phyloP scores from a whole-genome alignment of 176 grass and related monocot genomes.

The Triticum turgidum region DNA sequence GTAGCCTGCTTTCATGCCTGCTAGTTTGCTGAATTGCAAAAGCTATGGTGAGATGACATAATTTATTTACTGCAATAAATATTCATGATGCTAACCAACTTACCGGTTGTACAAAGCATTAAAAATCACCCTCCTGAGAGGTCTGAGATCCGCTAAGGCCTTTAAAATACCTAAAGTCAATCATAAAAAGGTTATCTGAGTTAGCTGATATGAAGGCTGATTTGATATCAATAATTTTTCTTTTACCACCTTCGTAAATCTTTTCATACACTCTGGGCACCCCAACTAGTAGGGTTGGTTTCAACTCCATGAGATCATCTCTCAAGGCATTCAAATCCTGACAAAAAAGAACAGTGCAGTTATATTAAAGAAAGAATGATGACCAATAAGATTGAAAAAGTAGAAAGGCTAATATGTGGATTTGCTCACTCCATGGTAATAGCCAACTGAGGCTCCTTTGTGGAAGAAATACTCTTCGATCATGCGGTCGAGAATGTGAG shows the following conservation, averaged over 20 bases:
- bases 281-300: conserved; percentile 88
- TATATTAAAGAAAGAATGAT: background rate
- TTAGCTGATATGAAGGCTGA: conserved; percentile 2
- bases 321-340: conserved; percentile 91
- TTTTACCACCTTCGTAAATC: conserved; percentile 82
- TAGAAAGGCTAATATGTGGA: conserved; percentile 13
- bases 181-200: conserved; percentile 26
- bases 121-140: conserved; percentile 93
- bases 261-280: conserved; percentile 95
- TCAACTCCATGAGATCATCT: conserved; percentile 89
- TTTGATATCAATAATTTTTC: background rate
- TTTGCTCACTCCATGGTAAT: conserved; percentile 89
- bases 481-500: conserved; percentile 94
- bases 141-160: conserved; percentile 77
- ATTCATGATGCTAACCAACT: conserved; percentile 37
- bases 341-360: conserved; percentile 6
- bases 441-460: conserved; percentile 94
- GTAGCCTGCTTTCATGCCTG: conserved; percentile 81
- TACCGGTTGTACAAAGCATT: conserved; percentile 94
- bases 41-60: conserved; percentile 24
- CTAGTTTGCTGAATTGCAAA: conserved; percentile 67
- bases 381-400: background rate
- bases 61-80: conserved; percentile 24
- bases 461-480: conserved; percentile 98
- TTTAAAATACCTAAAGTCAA: conserved; percentile 73